Evolutionary conservation across 2,329 filamentous ascomycete genomes (phyloP).

Genomic region (Phialocephala subalpina): DNA sequence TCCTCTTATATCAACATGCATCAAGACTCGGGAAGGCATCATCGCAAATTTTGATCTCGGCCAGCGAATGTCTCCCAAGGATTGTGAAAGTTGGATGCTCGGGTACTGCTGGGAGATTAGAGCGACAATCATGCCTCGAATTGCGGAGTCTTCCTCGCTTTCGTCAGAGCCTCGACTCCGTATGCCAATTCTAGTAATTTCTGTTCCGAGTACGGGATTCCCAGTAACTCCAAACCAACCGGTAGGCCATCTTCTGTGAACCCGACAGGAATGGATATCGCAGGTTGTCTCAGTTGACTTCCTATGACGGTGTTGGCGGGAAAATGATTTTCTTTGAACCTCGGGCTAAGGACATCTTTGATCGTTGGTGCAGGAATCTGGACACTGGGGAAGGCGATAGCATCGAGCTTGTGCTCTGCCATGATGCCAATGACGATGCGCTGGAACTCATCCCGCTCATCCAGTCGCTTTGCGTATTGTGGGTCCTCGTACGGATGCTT

Average conservation of each 20-base stretch:
- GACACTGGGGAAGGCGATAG: conserved; percentile 46
- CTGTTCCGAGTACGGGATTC: conserved; percentile 38
- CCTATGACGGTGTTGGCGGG: conserved; percentile 48
- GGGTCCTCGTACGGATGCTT: conserved; percentile 41
- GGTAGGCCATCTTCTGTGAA: conserved; percentile 43
- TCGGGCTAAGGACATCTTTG: conserved; percentile 41
- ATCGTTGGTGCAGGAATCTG: conserved; percentile 45
- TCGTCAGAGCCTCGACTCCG: conserved; percentile 25
- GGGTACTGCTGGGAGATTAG: too few relatives aligned
- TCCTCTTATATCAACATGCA: too few relatives aligned
- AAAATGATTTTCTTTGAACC: conserved; percentile 41
- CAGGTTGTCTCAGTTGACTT: conserved; percentile 44
- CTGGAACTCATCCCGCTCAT: conserved; percentile 41
- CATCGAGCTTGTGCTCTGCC: conserved; percentile 43
- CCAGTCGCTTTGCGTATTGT: conserved; percentile 39
- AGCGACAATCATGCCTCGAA: neutral
- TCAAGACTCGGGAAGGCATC: neutral
- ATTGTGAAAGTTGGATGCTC: too few relatives aligned
- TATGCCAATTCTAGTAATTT: conserved; percentile 30
- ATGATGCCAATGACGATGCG: conserved; percentile 42
- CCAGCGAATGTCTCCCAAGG: too few relatives aligned
- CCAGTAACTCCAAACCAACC: conserved; percentile 42
- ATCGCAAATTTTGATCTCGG: neutral
- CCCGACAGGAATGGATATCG: conserved; percentile 46
- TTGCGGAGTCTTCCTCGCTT: conserved; percentile 22